Conservation (phyloP, 495 filamentous ascomycete species). For the Podospora bellae-mahoneyi region DNA sequence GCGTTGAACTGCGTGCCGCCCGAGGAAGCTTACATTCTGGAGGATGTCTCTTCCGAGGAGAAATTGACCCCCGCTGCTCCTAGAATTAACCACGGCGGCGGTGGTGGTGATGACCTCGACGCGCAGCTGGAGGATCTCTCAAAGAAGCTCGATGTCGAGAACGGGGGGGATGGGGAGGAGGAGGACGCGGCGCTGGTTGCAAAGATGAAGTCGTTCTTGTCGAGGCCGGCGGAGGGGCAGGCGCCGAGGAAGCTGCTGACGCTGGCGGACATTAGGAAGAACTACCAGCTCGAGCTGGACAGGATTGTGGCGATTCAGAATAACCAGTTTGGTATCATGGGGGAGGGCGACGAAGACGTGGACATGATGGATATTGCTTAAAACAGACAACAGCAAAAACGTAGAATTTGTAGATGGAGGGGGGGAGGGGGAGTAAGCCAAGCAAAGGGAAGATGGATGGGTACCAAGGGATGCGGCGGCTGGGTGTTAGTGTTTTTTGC, state of each 20-base stretch:
- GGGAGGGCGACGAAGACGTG: constrained; percentile 33
- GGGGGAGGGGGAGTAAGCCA: too few species aligned
- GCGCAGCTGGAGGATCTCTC: constrained; percentile 28
- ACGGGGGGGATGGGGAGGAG: constrained; percentile 18
- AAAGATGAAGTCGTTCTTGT: constrained; percentile 24
- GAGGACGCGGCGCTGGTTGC: constrained; percentile 29
- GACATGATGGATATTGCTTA: constrained; percentile 46
- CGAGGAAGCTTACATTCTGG: constrained; percentile 69
- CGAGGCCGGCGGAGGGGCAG: constrained; percentile 14
- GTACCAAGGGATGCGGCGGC: not conserved
- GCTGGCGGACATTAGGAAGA: constrained; percentile 74
- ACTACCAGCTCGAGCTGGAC: constrained; percentile 86
- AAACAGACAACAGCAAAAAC: not conserved
- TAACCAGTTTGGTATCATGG: constrained; percentile 53
- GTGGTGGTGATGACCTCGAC: constrained; percentile 26
- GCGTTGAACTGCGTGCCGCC: constrained; percentile 76
- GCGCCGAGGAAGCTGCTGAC: constrained; percentile 64
- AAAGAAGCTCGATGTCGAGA: constrained; percentile 21
- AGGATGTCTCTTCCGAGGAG: constrained; percentile 35
- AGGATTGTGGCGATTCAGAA: constrained; percentile 60
- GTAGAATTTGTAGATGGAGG: not conserved
- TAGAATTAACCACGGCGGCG: constrained; percentile 14
- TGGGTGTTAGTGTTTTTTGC: not conserved
- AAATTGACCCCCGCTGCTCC: not conserved
- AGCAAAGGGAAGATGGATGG: not conserved